Conservation (phyloP, 306 rosid genomes). For the Dryas octopetala region DNA sequence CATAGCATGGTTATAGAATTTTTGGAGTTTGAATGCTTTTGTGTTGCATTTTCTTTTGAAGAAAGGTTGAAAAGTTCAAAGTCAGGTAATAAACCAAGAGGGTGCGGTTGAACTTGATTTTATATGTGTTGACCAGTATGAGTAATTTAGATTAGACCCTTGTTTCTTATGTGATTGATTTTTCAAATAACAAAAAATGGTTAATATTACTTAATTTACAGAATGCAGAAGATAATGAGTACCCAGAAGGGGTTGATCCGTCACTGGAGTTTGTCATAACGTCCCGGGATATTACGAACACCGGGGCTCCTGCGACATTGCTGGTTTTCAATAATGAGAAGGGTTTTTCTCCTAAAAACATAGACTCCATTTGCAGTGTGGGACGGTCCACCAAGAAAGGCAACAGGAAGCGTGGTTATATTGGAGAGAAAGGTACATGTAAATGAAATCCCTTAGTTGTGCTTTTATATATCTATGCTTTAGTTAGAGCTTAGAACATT, state of each 20-base stretch:
- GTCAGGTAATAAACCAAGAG: background rate
- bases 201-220: slow-evolving; percentile 10
- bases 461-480: background rate
- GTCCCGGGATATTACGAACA: slow-evolving; percentile 56
- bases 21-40: too few relatives aligned
- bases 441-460: background rate
- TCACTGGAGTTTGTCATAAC: slow-evolving; percentile 65
- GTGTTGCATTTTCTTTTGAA: too few relatives aligned
- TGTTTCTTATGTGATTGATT: background rate
- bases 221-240: slow-evolving; percentile 87
- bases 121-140: too few relatives aligned
- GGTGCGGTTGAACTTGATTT: background rate
- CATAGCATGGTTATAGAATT: too few relatives aligned
- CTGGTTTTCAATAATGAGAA: slow-evolving; percentile 69
- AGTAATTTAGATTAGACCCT: background rate
- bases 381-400: slow-evolving; percentile 77
- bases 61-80: too few relatives aligned
- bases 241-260: slow-evolving; percentile 45
- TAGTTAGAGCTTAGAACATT: too few relatives aligned
- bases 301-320: slow-evolving; percentile 65
- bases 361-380: slow-evolving; percentile 72
- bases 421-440: slow-evolving; percentile 73
- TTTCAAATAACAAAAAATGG: background rate
- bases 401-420: slow-evolving; percentile 58
- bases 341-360: slow-evolving; percentile 54